These are phyloP conservation scores for Sisymbrium irio DNA, from an alignment of 345 rosid species.

Conservation along the genomic window DNA sequence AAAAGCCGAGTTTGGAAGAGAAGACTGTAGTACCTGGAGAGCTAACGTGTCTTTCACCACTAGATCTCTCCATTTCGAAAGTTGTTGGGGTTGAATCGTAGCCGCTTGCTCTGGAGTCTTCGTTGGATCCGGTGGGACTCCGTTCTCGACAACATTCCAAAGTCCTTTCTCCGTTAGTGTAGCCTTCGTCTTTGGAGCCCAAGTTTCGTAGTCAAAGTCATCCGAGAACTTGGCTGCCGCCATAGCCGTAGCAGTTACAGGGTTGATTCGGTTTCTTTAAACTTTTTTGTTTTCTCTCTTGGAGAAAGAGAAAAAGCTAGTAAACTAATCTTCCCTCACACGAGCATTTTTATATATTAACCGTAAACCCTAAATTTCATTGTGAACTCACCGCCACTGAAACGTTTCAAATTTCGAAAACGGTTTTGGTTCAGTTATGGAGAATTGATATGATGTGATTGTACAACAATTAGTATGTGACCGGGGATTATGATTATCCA, in stretches of 20 bases:
- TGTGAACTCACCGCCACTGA: neutral
- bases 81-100: neutral
- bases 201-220: neutral
- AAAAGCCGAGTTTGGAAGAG: neutral
- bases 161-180: neutral
- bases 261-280: neutral
- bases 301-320: neutral
- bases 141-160: conserved; percentile 11
- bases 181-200: neutral
- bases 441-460: too few relatives aligned
- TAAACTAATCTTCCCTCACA: neutral
- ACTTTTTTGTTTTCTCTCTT: too few relatives aligned
- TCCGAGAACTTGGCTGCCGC: neutral
- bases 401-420: neutral
- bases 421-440: neutral
- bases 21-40: neutral
- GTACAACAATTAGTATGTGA: too few relatives aligned
- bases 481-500: too few relatives aligned
- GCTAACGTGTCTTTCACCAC: conserved; percentile 4
- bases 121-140: neutral
- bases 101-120: neutral
- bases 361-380: neutral
- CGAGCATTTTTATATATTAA: neutral
- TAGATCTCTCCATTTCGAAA: neutral
- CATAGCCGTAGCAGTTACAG: neutral